These are phyloP conservation scores for Sergeia podlipaevii DNA, from an alignment of 208 protist species.

Conservation along the genomic window DNA sequence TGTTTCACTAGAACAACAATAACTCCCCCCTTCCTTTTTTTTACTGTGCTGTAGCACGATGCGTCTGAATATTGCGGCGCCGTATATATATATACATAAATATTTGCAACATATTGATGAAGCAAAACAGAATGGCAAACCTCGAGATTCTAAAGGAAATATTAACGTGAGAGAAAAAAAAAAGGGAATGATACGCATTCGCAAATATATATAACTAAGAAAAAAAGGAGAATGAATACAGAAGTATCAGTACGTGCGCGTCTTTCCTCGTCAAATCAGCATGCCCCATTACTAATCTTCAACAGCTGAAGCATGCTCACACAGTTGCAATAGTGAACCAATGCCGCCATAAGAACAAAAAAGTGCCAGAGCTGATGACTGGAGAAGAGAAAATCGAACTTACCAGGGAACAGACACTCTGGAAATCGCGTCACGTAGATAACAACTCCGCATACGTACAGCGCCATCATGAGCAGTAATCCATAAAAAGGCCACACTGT, in stretches of 20 bases:
- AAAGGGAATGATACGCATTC: slow-evolving; percentile 2
- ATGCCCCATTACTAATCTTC: slow-evolving; percentile 20
- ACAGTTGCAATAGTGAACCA: slow-evolving; percentile 48
- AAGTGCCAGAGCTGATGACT: slow-evolving; percentile 65
- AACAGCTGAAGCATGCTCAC: slow-evolving; percentile 36
- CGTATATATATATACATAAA: no score
- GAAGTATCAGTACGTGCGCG: neutral
- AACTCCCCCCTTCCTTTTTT: no score
- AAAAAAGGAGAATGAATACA: no score
- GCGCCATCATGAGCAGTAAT: slow-evolving; percentile 26
- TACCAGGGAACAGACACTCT: slow-evolving; percentile 35
- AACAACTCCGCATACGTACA: slow-evolving; percentile 45
- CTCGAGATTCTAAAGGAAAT: slow-evolving; percentile 8
- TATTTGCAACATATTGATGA: no score
- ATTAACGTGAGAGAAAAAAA: neutral
- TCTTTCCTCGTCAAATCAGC: no score
- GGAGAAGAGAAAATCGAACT: slow-evolving; percentile 44
- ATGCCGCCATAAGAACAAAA: slow-evolving; percentile 42
- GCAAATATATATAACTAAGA: no score
- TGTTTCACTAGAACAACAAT: no score
- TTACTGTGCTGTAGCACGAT: no score
- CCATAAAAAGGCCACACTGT: no score
- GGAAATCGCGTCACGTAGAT: slow-evolving; percentile 48
- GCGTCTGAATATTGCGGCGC: no score
- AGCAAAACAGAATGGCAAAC: no score